Conservation (phyloP, 2,329 filamentous ascomycete genomes). For the Paraphoma sp. region DNA sequence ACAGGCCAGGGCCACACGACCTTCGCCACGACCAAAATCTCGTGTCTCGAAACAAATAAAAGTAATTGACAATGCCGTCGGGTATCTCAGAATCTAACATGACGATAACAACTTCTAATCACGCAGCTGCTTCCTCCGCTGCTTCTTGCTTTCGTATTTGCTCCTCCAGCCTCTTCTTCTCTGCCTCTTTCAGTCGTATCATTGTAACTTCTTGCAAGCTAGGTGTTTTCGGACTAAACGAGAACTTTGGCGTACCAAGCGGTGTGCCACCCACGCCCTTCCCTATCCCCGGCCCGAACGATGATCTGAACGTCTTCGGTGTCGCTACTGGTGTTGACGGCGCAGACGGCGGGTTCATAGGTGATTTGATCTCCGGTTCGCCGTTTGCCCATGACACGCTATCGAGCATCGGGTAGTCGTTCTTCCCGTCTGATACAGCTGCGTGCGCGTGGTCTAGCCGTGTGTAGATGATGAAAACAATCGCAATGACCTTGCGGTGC, state of each 20-base stretch:
- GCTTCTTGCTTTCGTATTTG: conserved; percentile 52
- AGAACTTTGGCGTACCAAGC: conserved; percentile 49
- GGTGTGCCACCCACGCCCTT: conserved; percentile 27
- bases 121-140: conserved; percentile 23
- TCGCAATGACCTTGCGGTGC: conserved; percentile 60
- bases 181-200: conserved; percentile 54
- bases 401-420: conserved; percentile 58
- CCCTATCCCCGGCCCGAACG: conserved; percentile 28
- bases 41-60: too few species aligned
- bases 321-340: conserved; percentile 40
- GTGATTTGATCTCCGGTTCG: conserved; percentile 56
- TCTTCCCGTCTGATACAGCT: conserved; percentile 60
- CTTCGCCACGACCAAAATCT: too few species aligned
- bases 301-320: conserved; percentile 35
- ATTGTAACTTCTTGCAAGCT: conserved; percentile 52
- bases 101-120: background rate
- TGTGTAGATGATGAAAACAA: conserved; percentile 62
- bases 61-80: too few species aligned
- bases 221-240: conserved; percentile 47
- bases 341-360: conserved; percentile 21
- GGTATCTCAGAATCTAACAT: too few species aligned
- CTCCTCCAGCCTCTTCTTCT: conserved; percentile 53
- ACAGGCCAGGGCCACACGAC: too few species aligned
- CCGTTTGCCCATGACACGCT: conserved; percentile 62
- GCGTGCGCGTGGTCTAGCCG: conserved; percentile 65